Conservation (phyloP, 257 asterid species). For the Lycium ferocissimum region DNA sequence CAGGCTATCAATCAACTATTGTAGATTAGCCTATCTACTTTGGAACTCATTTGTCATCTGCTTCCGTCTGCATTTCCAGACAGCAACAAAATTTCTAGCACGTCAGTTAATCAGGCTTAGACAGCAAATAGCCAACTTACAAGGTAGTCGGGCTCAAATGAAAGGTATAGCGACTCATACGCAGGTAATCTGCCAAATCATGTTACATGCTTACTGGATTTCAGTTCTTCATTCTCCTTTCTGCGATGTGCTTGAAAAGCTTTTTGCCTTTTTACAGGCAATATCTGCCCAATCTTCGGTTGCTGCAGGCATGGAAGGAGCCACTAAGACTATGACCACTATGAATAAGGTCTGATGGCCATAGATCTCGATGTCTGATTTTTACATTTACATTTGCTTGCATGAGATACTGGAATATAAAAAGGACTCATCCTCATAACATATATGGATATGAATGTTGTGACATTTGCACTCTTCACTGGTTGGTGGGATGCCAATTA, state of each 20-base stretch:
- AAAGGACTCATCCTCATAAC: no score
- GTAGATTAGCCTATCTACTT: no score
- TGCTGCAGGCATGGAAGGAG: no score
- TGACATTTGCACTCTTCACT: no score
- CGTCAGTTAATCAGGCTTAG: conserved; percentile 85
- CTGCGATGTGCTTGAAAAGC: conserved; percentile 9
- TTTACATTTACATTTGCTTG: no score
- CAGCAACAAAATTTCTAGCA: conserved; percentile 85
- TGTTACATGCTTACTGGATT: conserved; percentile 24
- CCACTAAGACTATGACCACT: no score
- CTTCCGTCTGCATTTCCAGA: conserved; percentile 52
- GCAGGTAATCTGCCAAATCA: conserved; percentile 59
- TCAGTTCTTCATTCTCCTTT: conserved; percentile 11
- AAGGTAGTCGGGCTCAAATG: conserved; percentile 95
- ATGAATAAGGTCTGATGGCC: no score
- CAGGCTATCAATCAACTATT: no score
- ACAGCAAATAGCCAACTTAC: conserved; percentile 91
- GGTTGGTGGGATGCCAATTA: no score
- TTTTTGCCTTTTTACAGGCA: conserved; percentile 60
- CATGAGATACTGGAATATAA: no score
- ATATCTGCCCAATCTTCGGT: conserved; percentile 88
- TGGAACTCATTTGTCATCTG: background rate
- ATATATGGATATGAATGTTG: no score
- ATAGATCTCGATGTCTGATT: no score
- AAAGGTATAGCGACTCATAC: conserved; percentile 93